phyloP scores from a whole-genome alignment of 1,284 basidiomycete genomes.

The Ganoderma multipileum region DNA sequence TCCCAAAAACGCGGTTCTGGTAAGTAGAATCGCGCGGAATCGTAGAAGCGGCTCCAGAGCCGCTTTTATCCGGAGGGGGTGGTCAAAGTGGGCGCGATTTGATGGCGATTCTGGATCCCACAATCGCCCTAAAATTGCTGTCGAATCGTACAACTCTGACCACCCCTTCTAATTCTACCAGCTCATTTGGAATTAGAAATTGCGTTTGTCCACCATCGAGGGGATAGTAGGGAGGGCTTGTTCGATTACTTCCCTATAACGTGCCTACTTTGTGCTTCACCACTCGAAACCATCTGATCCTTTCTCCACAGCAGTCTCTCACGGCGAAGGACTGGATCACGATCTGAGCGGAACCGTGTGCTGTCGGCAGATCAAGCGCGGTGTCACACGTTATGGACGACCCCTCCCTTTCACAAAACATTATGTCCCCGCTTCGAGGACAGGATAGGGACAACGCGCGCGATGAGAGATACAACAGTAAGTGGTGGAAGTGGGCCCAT shows the following conservation, averaged over 20 bases:
- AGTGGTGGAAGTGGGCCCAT: background rate
- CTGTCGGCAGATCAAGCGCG: background rate
- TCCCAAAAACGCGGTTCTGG: too few relatives aligned
- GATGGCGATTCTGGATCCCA: too few relatives aligned
- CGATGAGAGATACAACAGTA: background rate
- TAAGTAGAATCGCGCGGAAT: too few relatives aligned
- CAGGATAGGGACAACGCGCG: background rate
- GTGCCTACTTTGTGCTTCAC: background rate
- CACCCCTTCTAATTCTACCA: background rate
- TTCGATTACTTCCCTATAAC: background rate
- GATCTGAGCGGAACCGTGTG: background rate
- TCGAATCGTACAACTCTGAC: too few relatives aligned
- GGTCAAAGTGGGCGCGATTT: too few relatives aligned
- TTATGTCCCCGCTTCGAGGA: background rate
- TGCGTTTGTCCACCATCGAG: background rate
- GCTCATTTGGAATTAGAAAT: background rate
- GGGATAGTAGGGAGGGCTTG: background rate
- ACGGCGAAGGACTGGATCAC: background rate
- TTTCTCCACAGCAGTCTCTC: background rate
- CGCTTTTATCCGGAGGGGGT: too few relatives aligned
- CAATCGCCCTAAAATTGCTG: too few relatives aligned
- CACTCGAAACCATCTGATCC: background rate
- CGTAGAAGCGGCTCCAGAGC: too few relatives aligned
- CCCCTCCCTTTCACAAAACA: background rate
- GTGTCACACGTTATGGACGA: background rate